phyloP scores from a whole-genome alignment of 2,329 filamentous ascomycete genomes.

The Fusarium coffeatum region DNA sequence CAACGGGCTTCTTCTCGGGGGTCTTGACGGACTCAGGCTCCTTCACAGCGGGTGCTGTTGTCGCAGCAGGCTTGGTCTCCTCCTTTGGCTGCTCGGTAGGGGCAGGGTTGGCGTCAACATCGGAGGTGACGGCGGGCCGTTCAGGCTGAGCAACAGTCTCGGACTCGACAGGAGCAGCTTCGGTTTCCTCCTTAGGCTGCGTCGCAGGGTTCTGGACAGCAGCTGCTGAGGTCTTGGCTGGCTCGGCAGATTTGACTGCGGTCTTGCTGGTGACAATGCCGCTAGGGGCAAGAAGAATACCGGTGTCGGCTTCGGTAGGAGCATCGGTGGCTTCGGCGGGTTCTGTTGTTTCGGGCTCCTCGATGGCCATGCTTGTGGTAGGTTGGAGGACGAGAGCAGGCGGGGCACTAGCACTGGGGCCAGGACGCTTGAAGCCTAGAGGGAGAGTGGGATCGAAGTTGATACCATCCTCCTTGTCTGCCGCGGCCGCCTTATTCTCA shows the following conservation, averaged over 20 bases:
- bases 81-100: conserved; percentile 27
- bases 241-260: conserved; percentile 3
- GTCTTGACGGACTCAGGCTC: conserved; percentile 16
- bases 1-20: conserved; percentile 20
- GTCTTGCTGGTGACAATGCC: conserved; percentile 42
- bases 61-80: conserved; percentile 24
- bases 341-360: conserved; percentile 27
- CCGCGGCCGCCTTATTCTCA: background rate
- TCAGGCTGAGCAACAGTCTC: background rate
- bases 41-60: conserved; percentile 18
- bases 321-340: conserved; percentile 4
- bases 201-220: conserved; percentile 13
- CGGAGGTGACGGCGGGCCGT: conserved; percentile 8
- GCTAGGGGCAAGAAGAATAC: conserved; percentile 44
- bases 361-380: conserved; percentile 29
- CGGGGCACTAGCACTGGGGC: conserved; percentile 30
- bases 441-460: conserved; percentile 31
- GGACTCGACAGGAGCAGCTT: conserved; percentile 5
- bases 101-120: conserved; percentile 3
- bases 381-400: conserved; percentile 39
- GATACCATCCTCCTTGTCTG: conserved; percentile 11
- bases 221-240: conserved; percentile 21
- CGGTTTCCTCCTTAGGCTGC: conserved; percentile 14
- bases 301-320: conserved; percentile 35
- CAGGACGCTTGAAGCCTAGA: conserved; percentile 21